A percentile compares a stretch with the other conserved stretches of the same genome.
Evolutionary conservation across 1,139 yeast genomes (phyloP).

Genomic region (Zygosaccharomyces pseudobailii): DNA sequence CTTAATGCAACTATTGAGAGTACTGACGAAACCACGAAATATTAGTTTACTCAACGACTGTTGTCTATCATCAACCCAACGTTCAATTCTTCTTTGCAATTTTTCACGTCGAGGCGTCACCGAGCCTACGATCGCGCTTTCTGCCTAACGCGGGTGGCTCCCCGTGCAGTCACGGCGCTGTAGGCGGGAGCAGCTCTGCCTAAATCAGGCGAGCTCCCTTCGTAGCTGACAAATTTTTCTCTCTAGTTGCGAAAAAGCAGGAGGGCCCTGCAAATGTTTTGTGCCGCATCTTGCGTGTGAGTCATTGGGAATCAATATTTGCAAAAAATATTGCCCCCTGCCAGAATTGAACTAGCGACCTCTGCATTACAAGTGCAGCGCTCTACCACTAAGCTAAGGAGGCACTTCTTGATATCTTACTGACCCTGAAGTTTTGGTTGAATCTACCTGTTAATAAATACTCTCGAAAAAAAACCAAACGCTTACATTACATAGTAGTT

Average conservation of each 20-base stretch:
- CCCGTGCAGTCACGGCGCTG: background rate
- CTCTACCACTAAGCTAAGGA: constrained; percentile 89
- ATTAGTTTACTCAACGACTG: background rate
- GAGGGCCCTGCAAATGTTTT: background rate
- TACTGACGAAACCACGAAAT: background rate
- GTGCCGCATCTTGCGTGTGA: no score
- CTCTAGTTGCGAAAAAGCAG: background rate
- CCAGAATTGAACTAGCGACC: constrained; percentile 95
- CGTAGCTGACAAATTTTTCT: background rate
- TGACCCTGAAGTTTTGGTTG: no score
- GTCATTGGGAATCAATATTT: background rate
- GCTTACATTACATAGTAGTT: no score
- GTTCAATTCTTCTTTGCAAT: constrained; percentile 3
- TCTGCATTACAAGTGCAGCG: constrained; percentile 95
- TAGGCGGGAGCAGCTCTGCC: background rate
- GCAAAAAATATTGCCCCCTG: constrained; percentile 46
- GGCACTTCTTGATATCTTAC: constrained; percentile 12
- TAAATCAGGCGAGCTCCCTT: background rate
- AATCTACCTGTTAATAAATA: background rate
- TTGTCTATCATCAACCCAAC: background rate
- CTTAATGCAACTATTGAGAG: background rate
- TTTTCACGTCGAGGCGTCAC: background rate
- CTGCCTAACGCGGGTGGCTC: background rate
- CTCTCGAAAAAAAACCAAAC: background rate
- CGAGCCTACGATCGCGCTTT: background rate